Base-by-base conservation (phyloP, 2,329 filamentous ascomycete genomes). In the Drechslera avenae region DNA sequence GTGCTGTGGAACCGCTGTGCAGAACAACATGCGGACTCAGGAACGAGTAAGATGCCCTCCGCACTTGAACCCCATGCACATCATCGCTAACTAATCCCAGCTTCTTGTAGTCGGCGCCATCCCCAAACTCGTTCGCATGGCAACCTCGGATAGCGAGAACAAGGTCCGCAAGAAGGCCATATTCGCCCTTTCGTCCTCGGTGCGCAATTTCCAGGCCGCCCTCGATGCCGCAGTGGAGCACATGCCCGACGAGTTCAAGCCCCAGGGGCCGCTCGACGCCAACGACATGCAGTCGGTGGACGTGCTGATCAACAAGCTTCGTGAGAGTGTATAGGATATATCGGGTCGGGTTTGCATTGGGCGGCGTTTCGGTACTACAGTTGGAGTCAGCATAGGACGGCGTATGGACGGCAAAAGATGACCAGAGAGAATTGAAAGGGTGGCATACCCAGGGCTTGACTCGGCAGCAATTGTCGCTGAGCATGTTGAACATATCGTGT, bases 1-100 rank as follows among this genome's bases (percentile, higher is more conserved):
- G 90, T 97, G 91, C 77, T 79, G 94, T 51, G 91, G 90, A 42
- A 97, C 92, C 5, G 93, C 94, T 8, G 94, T 99, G 52, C 92
- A 97, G 81, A 99, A 99, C 78, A 97, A 99, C 74, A 82, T 83
- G 62, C 88, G 87, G 71, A 86, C 85, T 42, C 94, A 99, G 77
- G 90, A 94, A 76, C 84, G 84, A 67, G 79, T 81, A 73, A 63
- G 77, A 64, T 13, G 6, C 14, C 40, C 7, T 36, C 12, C 14
- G n/a, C 9, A 9, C 14, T 16, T 7, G 28, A 31, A 33, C 10
- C 33, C 10, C 18, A 37, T 6, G 19, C 2, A n/a, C 10, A 40
- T 12, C 19, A 41, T 41, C 26, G 5, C 59, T 66, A 36, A 73
- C 54, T 34, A 19, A 14, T 1, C 19, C 6, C 52, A 83, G 78